Conservation (phyloP, 257 asterid species). For the Linderniella brevidens region DNA sequence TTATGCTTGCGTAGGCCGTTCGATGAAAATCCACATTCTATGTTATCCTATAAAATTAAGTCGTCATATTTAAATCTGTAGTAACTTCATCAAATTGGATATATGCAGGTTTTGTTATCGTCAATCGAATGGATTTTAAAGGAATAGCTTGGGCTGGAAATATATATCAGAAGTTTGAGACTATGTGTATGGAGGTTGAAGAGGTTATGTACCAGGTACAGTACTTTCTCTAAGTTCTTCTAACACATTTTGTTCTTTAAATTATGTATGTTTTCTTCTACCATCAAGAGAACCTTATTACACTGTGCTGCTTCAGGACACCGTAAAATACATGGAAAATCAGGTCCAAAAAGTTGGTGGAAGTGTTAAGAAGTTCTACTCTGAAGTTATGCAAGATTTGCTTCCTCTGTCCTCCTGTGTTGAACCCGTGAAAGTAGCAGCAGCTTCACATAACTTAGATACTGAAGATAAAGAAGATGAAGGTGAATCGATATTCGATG, state of each 20-base stretch:
- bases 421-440: constrained; percentile 35
- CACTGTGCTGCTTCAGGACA: constrained; percentile 30
- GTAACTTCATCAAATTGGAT: too few species aligned
- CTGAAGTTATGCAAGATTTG: constrained; percentile 67
- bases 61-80: too few species aligned
- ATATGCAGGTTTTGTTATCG: too few species aligned
- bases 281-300: not conserved
- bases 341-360: constrained; percentile 63
- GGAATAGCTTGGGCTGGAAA: constrained; percentile 72
- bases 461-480: constrained; percentile 3
- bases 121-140: constrained; percentile 42
- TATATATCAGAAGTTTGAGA: constrained; percentile 52
- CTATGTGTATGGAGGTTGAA: constrained; percentile 73
- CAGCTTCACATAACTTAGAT: not conserved
- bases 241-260: not conserved
- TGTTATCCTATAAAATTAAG: too few species aligned
- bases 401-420: constrained; percentile 26
- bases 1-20: too few species aligned
- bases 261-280: not conserved
- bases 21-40: too few species aligned
- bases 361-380: constrained; percentile 55
- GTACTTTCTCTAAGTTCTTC: constrained; percentile 2
- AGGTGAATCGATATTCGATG: constrained; percentile 30
- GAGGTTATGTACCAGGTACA: constrained; percentile 65
- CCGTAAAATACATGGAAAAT: constrained; percentile 57